Base-by-base conservation (phyloP, 805 yeast genomes). In the Teunomyces funiuensis region DNA sequence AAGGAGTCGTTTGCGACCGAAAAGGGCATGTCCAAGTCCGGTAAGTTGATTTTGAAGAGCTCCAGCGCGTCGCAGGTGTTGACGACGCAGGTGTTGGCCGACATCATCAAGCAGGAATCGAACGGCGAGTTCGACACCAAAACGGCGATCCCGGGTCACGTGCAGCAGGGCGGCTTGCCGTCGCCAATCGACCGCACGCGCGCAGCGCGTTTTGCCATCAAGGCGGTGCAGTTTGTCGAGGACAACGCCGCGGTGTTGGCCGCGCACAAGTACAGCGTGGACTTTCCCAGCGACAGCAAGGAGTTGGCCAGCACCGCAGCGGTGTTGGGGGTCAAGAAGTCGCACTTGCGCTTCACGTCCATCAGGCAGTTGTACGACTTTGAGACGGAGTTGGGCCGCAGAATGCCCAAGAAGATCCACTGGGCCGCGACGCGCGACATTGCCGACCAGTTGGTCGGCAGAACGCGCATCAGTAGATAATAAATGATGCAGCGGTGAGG, bases 71-170 rank as follows among this genome's bases (percentile, higher is more conserved):
- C 96, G 2, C 69, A 77, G 36, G 88, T 89, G 13, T 87, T 86
- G 67, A 78, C 89, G 13, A 85, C 97, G 6, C 82, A 86, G 49
- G 73, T 87, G 44, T 75, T 93, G 54, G 88, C 96, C 11, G 82
- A 86, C 46, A 87, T 93, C 43, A 83, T 91, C 54, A 80, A 82
- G 46, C 85, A 85, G 57, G 90, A 88, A 55, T 82, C 89, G 26
- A 65, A 76, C 28, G 87, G 85, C 36, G 75, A 74, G 50, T 93
- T 87, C 60, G 97, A 90, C 55, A 85, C 93, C 13, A 83, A 95
- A 62, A 89, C 96, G 4, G 98, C 98, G 11, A 80, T 90, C 45
- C 99, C 99, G 19, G 99, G 99, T 22, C 98, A 91, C 60, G 93
- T 91, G 44, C 99, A 93, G 74, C 99, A 93, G 69, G 99, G 99